These are phyloP conservation scores for Syzygium syzygioides DNA, from an alignment of 441 rosid species.

Conservation along the genomic window DNA sequence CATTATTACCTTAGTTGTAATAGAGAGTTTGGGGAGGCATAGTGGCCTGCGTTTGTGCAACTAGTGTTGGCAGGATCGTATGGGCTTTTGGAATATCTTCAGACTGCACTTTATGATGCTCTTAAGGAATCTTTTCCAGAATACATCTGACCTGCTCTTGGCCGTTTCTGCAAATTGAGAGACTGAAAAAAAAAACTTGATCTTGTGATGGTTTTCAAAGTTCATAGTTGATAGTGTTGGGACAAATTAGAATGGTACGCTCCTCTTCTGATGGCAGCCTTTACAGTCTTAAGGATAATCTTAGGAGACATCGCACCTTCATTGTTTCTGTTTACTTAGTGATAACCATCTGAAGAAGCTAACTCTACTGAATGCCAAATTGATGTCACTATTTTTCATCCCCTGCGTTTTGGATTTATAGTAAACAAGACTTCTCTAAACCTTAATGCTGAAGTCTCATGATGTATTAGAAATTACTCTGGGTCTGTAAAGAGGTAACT, in stretches of 20 bases:
- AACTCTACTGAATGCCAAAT: background rate
- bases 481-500: background rate
- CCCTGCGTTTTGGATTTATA: background rate
- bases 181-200: background rate
- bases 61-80: background rate
- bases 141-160: background rate
- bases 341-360: background rate
- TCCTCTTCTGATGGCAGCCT: background rate
- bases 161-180: background rate
- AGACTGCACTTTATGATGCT: background rate
- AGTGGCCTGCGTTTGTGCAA: background rate
- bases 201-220: background rate
- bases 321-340: background rate
- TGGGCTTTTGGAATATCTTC: background rate
- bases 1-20: background rate
- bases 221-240: background rate
- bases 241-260: background rate
- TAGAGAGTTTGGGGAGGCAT: background rate
- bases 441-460: background rate
- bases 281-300: background rate
- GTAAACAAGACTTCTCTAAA: background rate
- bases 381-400: background rate
- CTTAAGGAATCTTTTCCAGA: background rate
- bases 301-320: background rate
- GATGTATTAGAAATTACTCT: background rate